phyloP scores from a whole-genome alignment of 192 early-diverging fungal genomes.

The Rhizophlyctis rosea region DNA sequence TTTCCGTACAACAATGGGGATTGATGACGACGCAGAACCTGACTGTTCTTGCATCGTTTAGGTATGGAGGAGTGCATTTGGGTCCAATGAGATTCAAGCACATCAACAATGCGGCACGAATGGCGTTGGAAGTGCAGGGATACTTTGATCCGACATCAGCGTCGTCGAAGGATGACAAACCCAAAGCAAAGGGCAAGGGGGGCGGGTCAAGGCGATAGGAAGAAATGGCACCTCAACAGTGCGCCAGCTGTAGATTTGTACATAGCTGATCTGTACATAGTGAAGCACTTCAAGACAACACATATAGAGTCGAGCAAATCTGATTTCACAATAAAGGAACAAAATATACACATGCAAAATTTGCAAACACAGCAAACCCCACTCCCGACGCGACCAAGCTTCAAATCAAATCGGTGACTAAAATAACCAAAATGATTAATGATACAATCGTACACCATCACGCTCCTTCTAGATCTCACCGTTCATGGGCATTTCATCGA shows the following conservation, averaged over 20 bases:
- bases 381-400: too few species aligned
- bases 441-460: not conserved
- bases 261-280: too few species aligned
- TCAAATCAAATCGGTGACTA: conserved; percentile 34
- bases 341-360: too few species aligned
- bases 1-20: too few species aligned
- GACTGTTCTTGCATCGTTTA: too few species aligned
- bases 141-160: conserved; percentile 17
- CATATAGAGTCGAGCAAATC: too few species aligned
- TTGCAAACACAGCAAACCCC: too few species aligned
- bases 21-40: too few species aligned
- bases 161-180: not conserved
- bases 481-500: conserved; percentile 89
- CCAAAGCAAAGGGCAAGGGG: not conserved
- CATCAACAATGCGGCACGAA: conserved; percentile 81
- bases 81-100: conserved; percentile 87
- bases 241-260: too few species aligned
- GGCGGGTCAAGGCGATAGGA: not conserved
- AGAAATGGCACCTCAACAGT: too few species aligned
- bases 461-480: conserved; percentile 19
- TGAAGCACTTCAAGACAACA: too few species aligned
- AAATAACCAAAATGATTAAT: conserved; percentile 21
- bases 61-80: conserved; percentile 84
- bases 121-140: conserved; percentile 64
- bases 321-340: too few species aligned